Evolutionary conservation across 1,139 yeast genomes (phyloP), one percentile per base, ranked within the genome.

Genomic region (Martiniozyma asiatica): DNA sequence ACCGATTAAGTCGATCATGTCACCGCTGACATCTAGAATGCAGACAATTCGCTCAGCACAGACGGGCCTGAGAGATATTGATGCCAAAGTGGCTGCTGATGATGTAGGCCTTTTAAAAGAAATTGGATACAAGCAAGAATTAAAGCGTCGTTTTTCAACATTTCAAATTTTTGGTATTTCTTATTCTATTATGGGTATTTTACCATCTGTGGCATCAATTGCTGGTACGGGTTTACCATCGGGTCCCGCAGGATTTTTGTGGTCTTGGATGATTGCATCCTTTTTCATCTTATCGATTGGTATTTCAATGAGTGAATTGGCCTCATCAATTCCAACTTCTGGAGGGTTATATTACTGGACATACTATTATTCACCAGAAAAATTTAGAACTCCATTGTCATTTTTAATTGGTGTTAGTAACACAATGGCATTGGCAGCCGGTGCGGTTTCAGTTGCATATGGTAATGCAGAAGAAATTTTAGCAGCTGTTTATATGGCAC

Each of bases 331-430:
- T 43, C 85, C 85, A 24, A 76, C 85, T 2, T 64, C 75, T 14
- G 85, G 85, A 29, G 85, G 84, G 3, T 57, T 76, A 25, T 73
- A 70, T 42, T 65, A 55, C 39, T 68, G 71, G 72, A 67, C 76
- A 1, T 64, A 56, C 43, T 56, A 63, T 43, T 70, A 65, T 38
- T 67, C 79, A 4, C 78, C 76, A 8, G 52, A 50, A 30, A 47
- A 44, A 12, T 38, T 52, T 31, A 51, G 60, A 44, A 53, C 56
- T 13, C 58, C 65, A 1, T 42, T 69, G 3, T 29, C 28, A 13
- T 73, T 62, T 44, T 44, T 77, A 30, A 70, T 77, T 39, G 80
- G 80, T 4, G 59, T 68, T 40, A 59, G 74, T 8, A 73, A 72
- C 47, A 61, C 75, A 7, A 48, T 73, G 38, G 78, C 79, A 2